Percentiles rank a stretch among this genome's conserved stretches.
phyloP scores from a whole-genome alignment of 2,329 filamentous ascomycete genomes.

The Elsinoe fawcettii region DNA sequence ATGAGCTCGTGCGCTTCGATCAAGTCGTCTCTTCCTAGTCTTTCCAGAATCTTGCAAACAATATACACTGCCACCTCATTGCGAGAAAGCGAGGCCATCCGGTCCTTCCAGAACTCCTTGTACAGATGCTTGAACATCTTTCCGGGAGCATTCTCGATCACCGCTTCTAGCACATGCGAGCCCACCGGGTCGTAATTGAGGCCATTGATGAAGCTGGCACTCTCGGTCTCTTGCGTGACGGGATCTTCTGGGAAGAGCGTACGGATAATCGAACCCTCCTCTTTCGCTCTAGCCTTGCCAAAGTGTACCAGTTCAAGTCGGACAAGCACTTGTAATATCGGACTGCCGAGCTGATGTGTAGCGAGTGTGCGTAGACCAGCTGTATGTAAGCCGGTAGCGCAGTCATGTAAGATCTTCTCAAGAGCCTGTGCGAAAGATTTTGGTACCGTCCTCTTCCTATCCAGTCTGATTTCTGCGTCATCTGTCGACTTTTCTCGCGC shows the following conservation, averaged over 20 bases:
- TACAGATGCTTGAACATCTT: constrained; percentile 89
- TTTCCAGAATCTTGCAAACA: constrained; percentile 71
- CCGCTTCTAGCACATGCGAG: constrained; percentile 79
- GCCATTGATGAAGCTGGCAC: constrained; percentile 72
- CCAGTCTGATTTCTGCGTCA: constrained; percentile 26
- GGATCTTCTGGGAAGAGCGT: constrained; percentile 74
- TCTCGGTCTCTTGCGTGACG: constrained; percentile 63
- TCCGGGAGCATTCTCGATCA: constrained; percentile 71
- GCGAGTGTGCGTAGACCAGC: constrained; percentile 76
- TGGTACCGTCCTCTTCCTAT: constrained; percentile 53
- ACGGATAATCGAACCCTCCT: constrained; percentile 62
- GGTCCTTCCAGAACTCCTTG: constrained; percentile 67
- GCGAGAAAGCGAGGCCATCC: constrained; percentile 71
- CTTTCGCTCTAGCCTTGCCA: constrained; percentile 57
- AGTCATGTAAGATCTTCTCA: constrained; percentile 73
- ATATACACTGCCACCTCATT: constrained; percentile 90
- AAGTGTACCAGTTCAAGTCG: constrained; percentile 75
- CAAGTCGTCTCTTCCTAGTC: constrained; percentile 80
- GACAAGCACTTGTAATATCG: constrained; percentile 81
- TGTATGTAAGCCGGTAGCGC: constrained; percentile 65
- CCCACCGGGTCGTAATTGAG: constrained; percentile 87
- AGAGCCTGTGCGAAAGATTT: constrained; percentile 68
- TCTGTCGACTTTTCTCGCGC: constrained; percentile 51
- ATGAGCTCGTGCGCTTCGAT: constrained; percentile 64
- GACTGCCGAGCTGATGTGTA: constrained; percentile 84